Base-by-base conservation (phyloP, 192 early-diverging fungal species). In the Funneliformis mosseae region DNA sequence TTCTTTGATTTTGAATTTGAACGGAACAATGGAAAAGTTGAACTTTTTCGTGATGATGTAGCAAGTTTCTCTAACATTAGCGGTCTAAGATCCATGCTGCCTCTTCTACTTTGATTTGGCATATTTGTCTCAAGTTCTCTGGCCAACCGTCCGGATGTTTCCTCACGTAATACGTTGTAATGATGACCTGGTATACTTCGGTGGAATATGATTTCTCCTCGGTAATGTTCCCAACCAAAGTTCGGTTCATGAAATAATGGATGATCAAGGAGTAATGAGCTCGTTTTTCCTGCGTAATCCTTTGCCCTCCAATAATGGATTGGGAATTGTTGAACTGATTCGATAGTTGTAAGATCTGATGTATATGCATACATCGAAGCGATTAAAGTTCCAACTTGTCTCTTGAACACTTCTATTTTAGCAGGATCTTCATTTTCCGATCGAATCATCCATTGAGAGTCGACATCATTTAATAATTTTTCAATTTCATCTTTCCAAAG, bases 371-470 rank as follows among this genome's bases (percentile, higher is more conserved):
- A 77, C 76, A 77, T 77, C 7, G 76, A 43, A 27, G 39, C 39
- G 1, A 64, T 77, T 7, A 50, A 39, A 10, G 14, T 77, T 16
- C 76, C 76, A 33, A 66, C 25, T 45, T 64, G 39, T 12, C 18
- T n/a, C 41, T 77, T 77, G 1, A 77, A 62, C 5, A 18, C 38
- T 39, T 62, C 62, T 0, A 63, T 39, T 41, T 64, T 25, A 25
- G 23, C 0, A 9, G 76, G 76, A 25, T 77, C 76, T 1, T 18
- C 28, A 11, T 9, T 43, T 77, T 64, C 25, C 8, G 61, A 18
- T 10, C 61, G 33, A n/a, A 55, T 7, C 76, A 77, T 77, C 76
- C 76, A 77, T 77, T 77, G 76, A n/a, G 60, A 63, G 25, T 77
- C 76, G 5, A n/a, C 76, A 27, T 77, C 76, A 63, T 28, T 64